Percentiles rank a stretch among this genome's conserved stretches.
These are phyloP conservation scores for Chamaenerion angustifolium DNA, from an alignment of 345 rosid species.

Conservation along the genomic window DNA sequence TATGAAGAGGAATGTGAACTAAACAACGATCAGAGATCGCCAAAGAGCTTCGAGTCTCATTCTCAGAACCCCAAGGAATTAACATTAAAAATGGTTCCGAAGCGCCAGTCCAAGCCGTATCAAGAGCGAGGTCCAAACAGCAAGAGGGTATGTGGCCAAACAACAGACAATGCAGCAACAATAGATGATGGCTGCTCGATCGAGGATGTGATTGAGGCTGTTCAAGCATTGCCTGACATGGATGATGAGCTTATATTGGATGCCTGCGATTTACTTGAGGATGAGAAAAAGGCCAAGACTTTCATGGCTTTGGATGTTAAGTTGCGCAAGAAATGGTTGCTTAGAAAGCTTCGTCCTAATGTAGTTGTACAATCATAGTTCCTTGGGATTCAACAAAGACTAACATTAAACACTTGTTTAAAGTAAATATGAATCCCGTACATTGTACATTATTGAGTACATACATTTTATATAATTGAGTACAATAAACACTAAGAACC, in stretches of 20 bases:
- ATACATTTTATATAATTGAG: no score
- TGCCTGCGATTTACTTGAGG: slow-evolving; percentile 81
- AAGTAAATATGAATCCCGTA: no score
- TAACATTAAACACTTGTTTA: no score
- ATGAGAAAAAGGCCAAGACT: slow-evolving; percentile 64
- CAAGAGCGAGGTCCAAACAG: no score
- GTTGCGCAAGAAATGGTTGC: slow-evolving; percentile 64
- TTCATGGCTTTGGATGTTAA: slow-evolving; percentile 67
- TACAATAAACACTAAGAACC: no score
- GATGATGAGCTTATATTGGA: slow-evolving; percentile 80
- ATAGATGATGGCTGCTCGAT: slow-evolving; percentile 11
- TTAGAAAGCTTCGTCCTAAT: slow-evolving; percentile 58
- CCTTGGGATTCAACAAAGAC: no score
- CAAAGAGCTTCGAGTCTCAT: slow-evolving; percentile 19
- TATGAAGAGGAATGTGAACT: slow-evolving; percentile 27
- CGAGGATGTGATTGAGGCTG: slow-evolving; percentile 48
- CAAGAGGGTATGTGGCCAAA: no score
- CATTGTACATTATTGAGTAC: no score
- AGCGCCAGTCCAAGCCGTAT: slow-evolving; percentile 20
- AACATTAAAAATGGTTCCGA: slow-evolving; percentile 2
- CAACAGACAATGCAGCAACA: no score
- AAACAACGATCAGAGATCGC: slow-evolving; percentile 12
- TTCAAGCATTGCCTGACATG: slow-evolving; percentile 68
- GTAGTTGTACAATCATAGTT: slow-evolving; percentile 2
- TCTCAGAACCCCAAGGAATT: slow-evolving; percentile 4